phyloP scores from a whole-genome alignment of 2,329 filamentous ascomycete species.

The Daldinia sp. region DNA sequence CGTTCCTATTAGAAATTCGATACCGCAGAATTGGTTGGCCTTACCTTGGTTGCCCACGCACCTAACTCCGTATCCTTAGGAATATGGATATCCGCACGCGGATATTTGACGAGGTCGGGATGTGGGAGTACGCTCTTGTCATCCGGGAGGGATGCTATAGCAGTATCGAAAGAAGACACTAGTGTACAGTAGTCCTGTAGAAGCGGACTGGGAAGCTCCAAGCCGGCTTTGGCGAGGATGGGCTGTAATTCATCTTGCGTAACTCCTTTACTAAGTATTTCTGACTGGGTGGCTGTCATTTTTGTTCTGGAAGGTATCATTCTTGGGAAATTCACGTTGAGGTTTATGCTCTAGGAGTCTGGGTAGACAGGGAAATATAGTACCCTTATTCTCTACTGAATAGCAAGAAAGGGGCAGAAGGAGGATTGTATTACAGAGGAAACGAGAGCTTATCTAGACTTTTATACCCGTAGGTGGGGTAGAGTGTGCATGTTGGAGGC shows the following conservation, averaged over 20 bases:
- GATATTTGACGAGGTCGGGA: conserved; percentile 43
- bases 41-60: conserved; percentile 42
- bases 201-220: conserved; percentile 32
- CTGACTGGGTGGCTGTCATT: conserved; percentile 35
- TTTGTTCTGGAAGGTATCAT: neutral
- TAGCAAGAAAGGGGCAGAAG: no score
- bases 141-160: conserved; percentile 38
- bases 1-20: neutral
- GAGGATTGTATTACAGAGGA: no score
- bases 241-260: conserved; percentile 34
- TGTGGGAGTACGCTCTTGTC: conserved; percentile 34
- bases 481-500: neutral
- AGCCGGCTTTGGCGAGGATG: conserved; percentile 35
- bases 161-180: conserved; percentile 35
- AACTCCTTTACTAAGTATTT: conserved; percentile 12
- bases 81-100: conserved; percentile 40
- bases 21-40: neutral
- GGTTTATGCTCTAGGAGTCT: no score
- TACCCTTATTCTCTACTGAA: no score
- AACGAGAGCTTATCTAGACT: neutral
- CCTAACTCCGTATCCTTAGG: conserved; percentile 42
- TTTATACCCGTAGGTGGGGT: neutral
- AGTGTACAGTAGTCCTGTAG: conserved; percentile 36
- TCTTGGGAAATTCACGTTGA: no score
- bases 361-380: no score